These are phyloP conservation scores for Talaromyces amestolkiae DNA, from an alignment of 2,329 filamentous ascomycete species.

Conservation along the genomic window DNA sequence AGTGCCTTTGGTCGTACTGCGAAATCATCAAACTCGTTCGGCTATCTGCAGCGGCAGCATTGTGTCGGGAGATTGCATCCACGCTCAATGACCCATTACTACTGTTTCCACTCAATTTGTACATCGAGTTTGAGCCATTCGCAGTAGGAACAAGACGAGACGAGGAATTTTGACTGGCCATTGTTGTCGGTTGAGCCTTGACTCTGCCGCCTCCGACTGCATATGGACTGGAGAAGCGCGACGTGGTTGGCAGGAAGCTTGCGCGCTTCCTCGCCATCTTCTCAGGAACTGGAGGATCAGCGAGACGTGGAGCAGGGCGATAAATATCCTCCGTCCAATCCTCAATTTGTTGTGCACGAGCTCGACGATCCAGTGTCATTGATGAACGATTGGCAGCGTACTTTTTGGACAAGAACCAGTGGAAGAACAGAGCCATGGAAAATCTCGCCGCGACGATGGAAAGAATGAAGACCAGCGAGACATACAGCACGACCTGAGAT, in stretches of 20 bases:
- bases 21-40: slow-evolving; percentile 62
- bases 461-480: slow-evolving; percentile 87
- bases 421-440: slow-evolving; percentile 82
- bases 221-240: slow-evolving; percentile 89
- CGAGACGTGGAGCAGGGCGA: slow-evolving; percentile 76
- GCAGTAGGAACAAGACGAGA: slow-evolving; percentile 65
- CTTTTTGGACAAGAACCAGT: slow-evolving; percentile 89
- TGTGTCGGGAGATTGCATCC: slow-evolving; percentile 41
- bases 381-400: slow-evolving; percentile 85
- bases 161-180: slow-evolving; percentile 83
- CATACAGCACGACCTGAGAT: slow-evolving; percentile 92
- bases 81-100: slow-evolving; percentile 57
- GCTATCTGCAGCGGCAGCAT: slow-evolving; percentile 36
- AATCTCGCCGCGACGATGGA: slow-evolving; percentile 86
- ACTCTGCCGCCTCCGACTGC: slow-evolving; percentile 63
- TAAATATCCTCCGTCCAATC: slow-evolving; percentile 99
- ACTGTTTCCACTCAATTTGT: slow-evolving; percentile 57
- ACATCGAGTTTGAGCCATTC: slow-evolving; percentile 56
- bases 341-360: slow-evolving; percentile 89
- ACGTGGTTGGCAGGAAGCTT: slow-evolving; percentile 90
- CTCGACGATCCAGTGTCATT: slow-evolving; percentile 74
- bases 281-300: slow-evolving; percentile 70
- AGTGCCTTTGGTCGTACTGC: slow-evolving; percentile 52
- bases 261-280: slow-evolving; percentile 69
- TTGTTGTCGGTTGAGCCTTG: slow-evolving; percentile 72